Evolutionary conservation across 495 filamentous ascomycete species (phyloP), one percentile per base, ranked within the genome.

Genomic region (Neurospora pannonica): DNA sequence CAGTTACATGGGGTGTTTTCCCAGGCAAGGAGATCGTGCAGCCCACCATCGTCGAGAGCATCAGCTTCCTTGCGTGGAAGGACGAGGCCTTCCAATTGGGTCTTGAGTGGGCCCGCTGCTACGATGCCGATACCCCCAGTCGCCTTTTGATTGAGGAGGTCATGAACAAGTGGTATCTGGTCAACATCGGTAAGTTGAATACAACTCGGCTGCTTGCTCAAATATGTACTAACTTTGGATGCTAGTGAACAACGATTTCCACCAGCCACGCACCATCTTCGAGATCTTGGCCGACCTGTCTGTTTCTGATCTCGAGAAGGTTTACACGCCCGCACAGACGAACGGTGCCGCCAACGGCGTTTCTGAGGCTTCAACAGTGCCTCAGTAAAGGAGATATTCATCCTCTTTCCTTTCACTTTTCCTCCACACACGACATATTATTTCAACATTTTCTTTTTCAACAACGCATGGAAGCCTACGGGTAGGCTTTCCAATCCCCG

Each of bases 1-100:
- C 97, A 13, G 90, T 99, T 70, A 99, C 97, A 5, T 99, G 97
- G 97, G 97, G 97, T 83, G 97, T 98, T 62, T 99, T 98, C 85
- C 95, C 97, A 13, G 96, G 96, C 40, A 96, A 97, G 80, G 97
- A 99, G 82, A 98, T 99, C 79, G 94, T 99, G 62, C 97, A 99
- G 81, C 97, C 97, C 13, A 99, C 97, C n/a, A 97, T 99, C 75
- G 95, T 98, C 69, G 97, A 99, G 84, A 97, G 94, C 8, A 90
- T 98, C 82, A 96, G 93, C 83, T 99, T 99, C 88, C 82, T 99
- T 72, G 97, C 97, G 36, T 99, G 97, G 97, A 97, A 97, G 85
- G 97, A 99, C 76, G 97, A 99, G 81, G 97, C 97, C 19, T 99
- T 91, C 84, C 90, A 92, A 73, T 89, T 99, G 31, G 97, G 97